Evolutionary conservation across 1,284 basidiomycete species (phyloP).

Genomic region (Sphagnurus paluster): DNA sequence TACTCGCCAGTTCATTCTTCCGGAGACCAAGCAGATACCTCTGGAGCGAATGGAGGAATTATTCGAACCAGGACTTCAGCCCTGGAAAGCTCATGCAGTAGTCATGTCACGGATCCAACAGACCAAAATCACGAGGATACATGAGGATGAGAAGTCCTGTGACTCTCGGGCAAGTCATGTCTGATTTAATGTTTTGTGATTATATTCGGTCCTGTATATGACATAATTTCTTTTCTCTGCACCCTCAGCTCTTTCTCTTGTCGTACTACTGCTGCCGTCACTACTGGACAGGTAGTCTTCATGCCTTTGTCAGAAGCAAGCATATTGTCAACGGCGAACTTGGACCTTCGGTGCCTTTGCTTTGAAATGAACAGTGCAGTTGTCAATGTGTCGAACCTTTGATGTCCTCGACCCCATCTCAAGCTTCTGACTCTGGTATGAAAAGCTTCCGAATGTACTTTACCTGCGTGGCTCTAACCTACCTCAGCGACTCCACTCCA

Average conservation of each 20-base stretch:
- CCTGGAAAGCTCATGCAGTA: constrained; percentile 26
- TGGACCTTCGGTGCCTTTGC: constrained; percentile 5
- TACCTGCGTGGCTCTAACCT: neutral
- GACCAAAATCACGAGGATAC: constrained; percentile 9
- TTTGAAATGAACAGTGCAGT: neutral
- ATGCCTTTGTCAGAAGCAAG: too few species aligned
- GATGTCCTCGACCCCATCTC: constrained; percentile 2
- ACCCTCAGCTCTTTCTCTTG: constrained; percentile 3
- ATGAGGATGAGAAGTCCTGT: constrained; percentile 7
- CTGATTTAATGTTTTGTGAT: constrained; percentile 12
- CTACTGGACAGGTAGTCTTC: too few species aligned
- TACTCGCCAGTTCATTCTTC: constrained; percentile 26
- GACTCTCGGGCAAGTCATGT: constrained; percentile 11
- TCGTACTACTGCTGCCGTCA: constrained; percentile 2
- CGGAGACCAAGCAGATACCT: constrained; percentile 35
- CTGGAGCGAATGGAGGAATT: constrained; percentile 39
- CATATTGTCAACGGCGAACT: neutral
- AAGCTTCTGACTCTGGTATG: neutral
- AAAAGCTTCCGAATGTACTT: constrained; percentile 2
- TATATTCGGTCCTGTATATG: constrained; percentile 12
- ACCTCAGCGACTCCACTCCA: constrained; percentile 1
- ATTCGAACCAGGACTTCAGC: constrained; percentile 27
- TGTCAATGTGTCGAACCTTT: constrained; percentile 11
- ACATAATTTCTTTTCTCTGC: constrained; percentile 5
- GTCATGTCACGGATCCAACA: constrained; percentile 23